Evolutionary conservation across 2,329 filamentous ascomycete genomes (phyloP).

Genomic region (Aspergillus fructus): DNA sequence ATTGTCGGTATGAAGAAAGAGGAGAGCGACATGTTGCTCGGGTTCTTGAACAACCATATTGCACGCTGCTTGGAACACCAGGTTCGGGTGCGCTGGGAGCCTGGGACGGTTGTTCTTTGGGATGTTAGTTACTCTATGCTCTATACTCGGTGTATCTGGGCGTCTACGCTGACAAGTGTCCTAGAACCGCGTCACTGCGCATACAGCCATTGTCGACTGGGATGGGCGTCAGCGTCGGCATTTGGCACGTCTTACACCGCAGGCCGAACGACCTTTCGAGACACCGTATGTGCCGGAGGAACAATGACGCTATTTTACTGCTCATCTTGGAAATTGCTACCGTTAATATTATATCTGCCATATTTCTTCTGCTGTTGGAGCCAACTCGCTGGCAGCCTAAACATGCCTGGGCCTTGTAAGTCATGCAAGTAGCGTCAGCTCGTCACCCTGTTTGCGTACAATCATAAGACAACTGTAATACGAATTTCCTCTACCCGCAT

Average conservation of each 20-base stretch:
- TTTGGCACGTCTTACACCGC: slow-evolving; percentile 29
- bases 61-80: slow-evolving; percentile 25
- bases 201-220: slow-evolving; percentile 36
- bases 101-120: slow-evolving; percentile 29
- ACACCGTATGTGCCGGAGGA: slow-evolving; percentile 18
- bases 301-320: not conserved
- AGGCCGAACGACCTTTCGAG: slow-evolving; percentile 27
- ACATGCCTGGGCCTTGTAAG: no score
- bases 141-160: slow-evolving; percentile 25
- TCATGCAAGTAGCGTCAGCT: no score
- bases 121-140: slow-evolving; percentile 32
- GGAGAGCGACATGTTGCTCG: slow-evolving; percentile 42
- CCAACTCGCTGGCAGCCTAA: no score
- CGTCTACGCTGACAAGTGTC: slow-evolving; percentile 10
- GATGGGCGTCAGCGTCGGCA: slow-evolving; percentile 28
- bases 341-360: no score
- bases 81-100: slow-evolving; percentile 24
- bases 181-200: slow-evolving; percentile 38
- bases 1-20: slow-evolving; percentile 47
- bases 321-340: no score
- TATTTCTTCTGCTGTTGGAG: no score
- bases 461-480: no score
- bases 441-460: no score
- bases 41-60: slow-evolving; percentile 21
- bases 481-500: no score